Evolutionary conservation across 176 grass and related monocot species (phyloP).

Genomic region (Bothriochloa decipiens): DNA sequence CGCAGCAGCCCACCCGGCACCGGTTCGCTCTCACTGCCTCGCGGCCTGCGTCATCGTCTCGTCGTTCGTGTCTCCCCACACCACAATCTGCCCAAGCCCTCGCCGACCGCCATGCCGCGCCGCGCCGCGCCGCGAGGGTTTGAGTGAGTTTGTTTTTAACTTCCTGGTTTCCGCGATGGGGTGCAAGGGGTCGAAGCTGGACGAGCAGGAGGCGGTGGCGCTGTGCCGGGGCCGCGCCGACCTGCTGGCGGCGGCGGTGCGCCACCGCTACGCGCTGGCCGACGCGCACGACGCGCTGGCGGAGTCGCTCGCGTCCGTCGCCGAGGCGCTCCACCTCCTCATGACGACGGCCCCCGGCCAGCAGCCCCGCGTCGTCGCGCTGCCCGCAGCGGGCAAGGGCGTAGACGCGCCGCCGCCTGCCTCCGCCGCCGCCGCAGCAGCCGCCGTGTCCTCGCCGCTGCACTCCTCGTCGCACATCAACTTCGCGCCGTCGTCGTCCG

Average conservation of each 20-base stretch:
- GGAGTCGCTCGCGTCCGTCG: conserved; percentile 61
- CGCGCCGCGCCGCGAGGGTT: background rate
- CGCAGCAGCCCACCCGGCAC: background rate
- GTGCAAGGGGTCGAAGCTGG: conserved; percentile 89
- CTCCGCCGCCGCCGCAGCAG: background rate
- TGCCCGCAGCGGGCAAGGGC: conserved; percentile 26
- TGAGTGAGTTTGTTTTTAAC: background rate
- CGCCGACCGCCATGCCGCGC: background rate
- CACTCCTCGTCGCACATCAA: conserved; percentile 54
- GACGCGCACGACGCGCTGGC: conserved; percentile 64
- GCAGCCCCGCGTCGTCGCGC: background rate
- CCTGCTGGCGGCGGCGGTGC: conserved; percentile 70
- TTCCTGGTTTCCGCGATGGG: conserved; percentile 49
- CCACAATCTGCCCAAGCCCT: background rate
- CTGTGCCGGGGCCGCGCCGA: conserved; percentile 78
- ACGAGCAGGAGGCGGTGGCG: conserved; percentile 76
- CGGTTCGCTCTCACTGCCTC: background rate
- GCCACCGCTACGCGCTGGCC: conserved; percentile 74
- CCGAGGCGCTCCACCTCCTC: conserved; percentile 63
- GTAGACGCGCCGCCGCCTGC: background rate
- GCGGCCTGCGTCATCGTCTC: background rate
- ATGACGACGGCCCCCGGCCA: conserved; percentile 22
- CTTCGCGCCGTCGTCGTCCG: conserved; percentile 55
- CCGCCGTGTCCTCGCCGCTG: conserved; percentile 40
- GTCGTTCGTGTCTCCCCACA: background rate